These are phyloP conservation scores for Knoxdaviesia proteae DNA, from an alignment of 2,329 filamentous ascomycete genomes.

Conservation along the genomic window DNA sequence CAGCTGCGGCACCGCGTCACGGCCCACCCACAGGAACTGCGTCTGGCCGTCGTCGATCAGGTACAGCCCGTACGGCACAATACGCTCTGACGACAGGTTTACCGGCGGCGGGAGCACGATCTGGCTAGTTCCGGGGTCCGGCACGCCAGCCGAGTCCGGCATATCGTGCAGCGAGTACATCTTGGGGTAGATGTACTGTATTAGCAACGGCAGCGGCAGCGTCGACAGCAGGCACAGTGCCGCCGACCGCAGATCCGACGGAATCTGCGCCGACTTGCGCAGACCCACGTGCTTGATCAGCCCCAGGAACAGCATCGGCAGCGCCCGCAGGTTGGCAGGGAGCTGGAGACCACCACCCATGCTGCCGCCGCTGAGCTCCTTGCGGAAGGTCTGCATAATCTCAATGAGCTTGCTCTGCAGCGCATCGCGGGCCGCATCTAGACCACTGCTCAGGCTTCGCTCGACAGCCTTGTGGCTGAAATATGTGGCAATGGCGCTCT, in stretches of 20 bases:
- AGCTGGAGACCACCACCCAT: constrained; percentile 91
- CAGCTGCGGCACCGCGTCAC: constrained; percentile 78
- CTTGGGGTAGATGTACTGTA: constrained; percentile 78
- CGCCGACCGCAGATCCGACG: constrained; percentile 79
- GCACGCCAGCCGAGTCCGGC: constrained; percentile 78
- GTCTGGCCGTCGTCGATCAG: constrained; percentile 94
- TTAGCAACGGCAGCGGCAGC: constrained; percentile 68
- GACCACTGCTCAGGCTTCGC: constrained; percentile 59
- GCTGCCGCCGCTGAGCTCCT: constrained; percentile 87
- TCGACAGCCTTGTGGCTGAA: constrained; percentile 98
- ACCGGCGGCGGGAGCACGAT: constrained; percentile 68
- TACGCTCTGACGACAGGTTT: constrained; percentile 72
- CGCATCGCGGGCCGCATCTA: constrained; percentile 80
- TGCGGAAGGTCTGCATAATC: constrained; percentile 84
- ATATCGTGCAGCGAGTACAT: constrained; percentile 86
- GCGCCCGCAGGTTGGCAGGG: constrained; percentile 71
- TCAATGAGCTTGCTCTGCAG: constrained; percentile 83
- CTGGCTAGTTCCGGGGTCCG: constrained; percentile 68
- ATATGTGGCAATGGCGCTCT: constrained; percentile 79
- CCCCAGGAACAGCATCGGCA: constrained; percentile 80
- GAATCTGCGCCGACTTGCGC: constrained; percentile 81
- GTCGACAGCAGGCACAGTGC: constrained; percentile 90
- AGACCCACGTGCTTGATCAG: constrained; percentile 92
- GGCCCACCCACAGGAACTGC: constrained; percentile 91
- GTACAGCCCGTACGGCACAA: constrained; percentile 81